Base-by-base conservation (phyloP, 2,329 filamentous ascomycete genomes). In the Diaporthe velutina region DNA sequence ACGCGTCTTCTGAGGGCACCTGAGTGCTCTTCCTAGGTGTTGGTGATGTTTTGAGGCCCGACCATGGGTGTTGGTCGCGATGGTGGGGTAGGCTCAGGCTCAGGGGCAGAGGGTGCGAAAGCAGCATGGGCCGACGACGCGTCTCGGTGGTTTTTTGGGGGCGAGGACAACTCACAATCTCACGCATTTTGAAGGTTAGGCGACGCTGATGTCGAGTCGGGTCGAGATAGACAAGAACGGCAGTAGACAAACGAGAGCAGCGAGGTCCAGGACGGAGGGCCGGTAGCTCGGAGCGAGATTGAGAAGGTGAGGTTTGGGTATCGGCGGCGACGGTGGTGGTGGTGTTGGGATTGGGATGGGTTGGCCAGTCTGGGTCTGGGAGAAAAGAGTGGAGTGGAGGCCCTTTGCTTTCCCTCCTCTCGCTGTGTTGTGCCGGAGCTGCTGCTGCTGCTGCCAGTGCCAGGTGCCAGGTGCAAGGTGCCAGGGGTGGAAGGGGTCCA, bases 121-220 rank as follows among this genome's bases (percentile, higher is more conserved):
- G 57, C 70, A 71, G 55, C 73, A 71, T 74, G 66, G 74, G 64
- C 64, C 64, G 75, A 79, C 79, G 80, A 79, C 79, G 80, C 79
- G 79, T 79, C 78, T 75, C 70, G 70, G 74, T 52, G 55, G 28
- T 54, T 42, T 52, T 64, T 45, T 58, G 70, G 30, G 38, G n/a
- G 45, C 33, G 71, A 67, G 58, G 60, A 54, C 71, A 70, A 91
- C 91, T 86, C 88, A 93, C 91, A 83, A 93, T 93, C 88, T 93
- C 92, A 91, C 92, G 91, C 92, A 93, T 93, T 79, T 87, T 93
- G 90, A 82, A 82, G 81, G 80, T 81, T 67, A 45, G 54, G 33
- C 45, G 70, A 64, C 70, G 35, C 30, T 52, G 60, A 17, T 71
- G 74, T 74, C 38, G 72, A 72, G 40, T 45, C 42, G 45, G 52